phyloP scores from a whole-genome alignment of 1,139 yeast genomes.

The Suhomyces maxii region DNA sequence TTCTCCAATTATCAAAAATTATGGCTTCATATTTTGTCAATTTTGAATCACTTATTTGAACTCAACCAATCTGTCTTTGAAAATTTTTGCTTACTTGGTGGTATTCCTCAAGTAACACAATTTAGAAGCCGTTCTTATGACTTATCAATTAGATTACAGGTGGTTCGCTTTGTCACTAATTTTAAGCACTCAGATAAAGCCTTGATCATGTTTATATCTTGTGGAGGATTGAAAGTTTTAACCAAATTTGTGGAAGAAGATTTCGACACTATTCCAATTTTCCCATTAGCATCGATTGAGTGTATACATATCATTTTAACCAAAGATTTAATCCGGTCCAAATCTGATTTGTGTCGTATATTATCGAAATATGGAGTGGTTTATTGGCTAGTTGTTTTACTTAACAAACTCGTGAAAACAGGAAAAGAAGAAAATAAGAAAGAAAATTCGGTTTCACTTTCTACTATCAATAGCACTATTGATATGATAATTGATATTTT shows the following conservation, averaged over 20 bases:
- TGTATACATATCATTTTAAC: conserved; percentile 46
- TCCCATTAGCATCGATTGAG: conserved; percentile 49
- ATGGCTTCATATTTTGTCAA: conserved; percentile 43
- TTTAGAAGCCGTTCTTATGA: conserved; percentile 41
- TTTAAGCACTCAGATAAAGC: conserved; percentile 41
- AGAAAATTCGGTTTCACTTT: conserved; percentile 21
- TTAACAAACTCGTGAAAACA: conserved; percentile 27
- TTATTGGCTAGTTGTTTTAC: conserved; percentile 49
- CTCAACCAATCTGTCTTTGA: conserved; percentile 41
- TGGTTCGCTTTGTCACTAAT: conserved; percentile 43
- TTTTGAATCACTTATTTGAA: conserved; percentile 42
- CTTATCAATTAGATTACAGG: conserved; percentile 40
- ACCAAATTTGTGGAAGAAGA: conserved; percentile 58
- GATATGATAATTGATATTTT: conserved; percentile 42
- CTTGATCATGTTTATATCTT: conserved; percentile 51
- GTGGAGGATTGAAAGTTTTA: conserved; percentile 57
- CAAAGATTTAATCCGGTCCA: conserved; percentile 45
- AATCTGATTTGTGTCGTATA: conserved; percentile 57
- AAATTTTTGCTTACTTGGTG: conserved; percentile 57
- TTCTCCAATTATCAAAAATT: conserved; percentile 33
- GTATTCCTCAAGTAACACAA: conserved; percentile 52
- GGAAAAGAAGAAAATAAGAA: conserved; percentile 17
- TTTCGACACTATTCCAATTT: conserved; percentile 43
- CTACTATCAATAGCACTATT: conserved; percentile 18
- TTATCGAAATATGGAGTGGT: conserved; percentile 50